phyloP scores from a whole-genome alignment of 805 yeast genomes.

The Candida incommunis region DNA sequence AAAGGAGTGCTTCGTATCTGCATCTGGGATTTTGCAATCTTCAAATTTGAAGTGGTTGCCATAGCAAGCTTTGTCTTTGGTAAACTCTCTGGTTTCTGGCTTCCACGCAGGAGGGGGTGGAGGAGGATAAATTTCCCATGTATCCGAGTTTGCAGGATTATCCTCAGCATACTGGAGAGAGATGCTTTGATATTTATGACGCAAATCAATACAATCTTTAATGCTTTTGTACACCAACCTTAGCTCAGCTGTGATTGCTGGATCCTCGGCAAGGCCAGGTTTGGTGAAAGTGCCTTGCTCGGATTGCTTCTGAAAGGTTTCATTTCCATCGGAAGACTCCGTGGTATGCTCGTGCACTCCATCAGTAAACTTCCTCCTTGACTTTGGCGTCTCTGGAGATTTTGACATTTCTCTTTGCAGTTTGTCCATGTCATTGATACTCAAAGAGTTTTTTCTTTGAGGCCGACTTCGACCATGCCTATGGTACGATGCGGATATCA shows the following conservation, averaged over 20 bases:
- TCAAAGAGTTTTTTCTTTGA: neutral
- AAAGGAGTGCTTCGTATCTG: conserved; percentile 28
- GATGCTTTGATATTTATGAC: conserved; percentile 58
- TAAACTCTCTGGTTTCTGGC: conserved; percentile 38
- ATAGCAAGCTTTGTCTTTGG: conserved; percentile 23
- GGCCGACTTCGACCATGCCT: neutral
- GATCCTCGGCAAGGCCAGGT: conserved; percentile 15
- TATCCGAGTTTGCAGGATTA: conserved; percentile 68
- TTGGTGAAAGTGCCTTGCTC: conserved; percentile 16
- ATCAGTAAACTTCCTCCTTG: neutral
- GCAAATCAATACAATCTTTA: conserved; percentile 45
- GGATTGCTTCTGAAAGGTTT: conserved; percentile 8
- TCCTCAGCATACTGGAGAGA: conserved; percentile 62
- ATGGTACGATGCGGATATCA: neutral
- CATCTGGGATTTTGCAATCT: conserved; percentile 41
- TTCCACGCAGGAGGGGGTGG: conserved; percentile 90
- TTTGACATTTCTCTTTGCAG: neutral
- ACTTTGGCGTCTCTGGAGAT: conserved; percentile 3
- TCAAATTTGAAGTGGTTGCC: conserved; percentile 45
- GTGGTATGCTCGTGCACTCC: neutral
- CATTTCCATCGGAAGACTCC: too few relatives aligned
- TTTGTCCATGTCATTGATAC: neutral
- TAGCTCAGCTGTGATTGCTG: conserved; percentile 21
- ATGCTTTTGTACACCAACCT: conserved; percentile 22
- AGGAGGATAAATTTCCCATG: conserved; percentile 78